Conservation (phyloP, 208 protist genomes). For the Trypanosoma platydactyli region DNA sequence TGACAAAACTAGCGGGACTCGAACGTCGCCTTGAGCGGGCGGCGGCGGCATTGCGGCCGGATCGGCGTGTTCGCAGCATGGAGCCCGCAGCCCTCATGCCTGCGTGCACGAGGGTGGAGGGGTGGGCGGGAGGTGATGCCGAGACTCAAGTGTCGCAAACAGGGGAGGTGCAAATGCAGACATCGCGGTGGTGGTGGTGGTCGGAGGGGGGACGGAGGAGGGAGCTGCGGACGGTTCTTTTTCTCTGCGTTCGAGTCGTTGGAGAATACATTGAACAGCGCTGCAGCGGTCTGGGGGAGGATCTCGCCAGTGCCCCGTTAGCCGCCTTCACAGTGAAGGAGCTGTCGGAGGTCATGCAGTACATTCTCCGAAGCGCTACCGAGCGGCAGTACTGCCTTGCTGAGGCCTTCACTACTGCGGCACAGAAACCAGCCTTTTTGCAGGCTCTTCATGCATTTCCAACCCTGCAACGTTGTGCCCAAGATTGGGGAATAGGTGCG, state of each 20-base stretch:
- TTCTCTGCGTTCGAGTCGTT: slow-evolving; percentile 10
- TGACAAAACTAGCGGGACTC: slow-evolving; percentile 5
- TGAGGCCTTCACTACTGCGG: background rate
- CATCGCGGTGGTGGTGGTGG: background rate
- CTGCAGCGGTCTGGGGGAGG: background rate
- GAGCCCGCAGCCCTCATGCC: background rate
- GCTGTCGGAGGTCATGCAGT: slow-evolving; percentile 14
- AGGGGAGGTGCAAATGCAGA: too few relatives aligned
- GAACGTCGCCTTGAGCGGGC: slow-evolving; percentile 3
- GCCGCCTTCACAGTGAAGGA: slow-evolving; percentile 6
- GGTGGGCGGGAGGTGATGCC: background rate
- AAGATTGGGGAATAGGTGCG: background rate
- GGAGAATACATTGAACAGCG: slow-evolving; percentile 8
- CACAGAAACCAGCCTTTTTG: slow-evolving; percentile 2
- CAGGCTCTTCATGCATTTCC: background rate
- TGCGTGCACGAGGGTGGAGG: too few relatives aligned
- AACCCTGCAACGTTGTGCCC: background rate
- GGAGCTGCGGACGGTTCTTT: background rate
- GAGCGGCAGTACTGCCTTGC: background rate
- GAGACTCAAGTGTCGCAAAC: background rate
- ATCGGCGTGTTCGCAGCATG: background rate
- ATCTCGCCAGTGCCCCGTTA: background rate
- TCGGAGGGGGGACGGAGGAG: background rate
- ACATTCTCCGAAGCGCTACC: background rate
- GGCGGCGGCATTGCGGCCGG: slow-evolving; percentile 3